Conservation (phyloP, 2,329 filamentous ascomycete species). For the Calonectria pseudoturangicola region DNA sequence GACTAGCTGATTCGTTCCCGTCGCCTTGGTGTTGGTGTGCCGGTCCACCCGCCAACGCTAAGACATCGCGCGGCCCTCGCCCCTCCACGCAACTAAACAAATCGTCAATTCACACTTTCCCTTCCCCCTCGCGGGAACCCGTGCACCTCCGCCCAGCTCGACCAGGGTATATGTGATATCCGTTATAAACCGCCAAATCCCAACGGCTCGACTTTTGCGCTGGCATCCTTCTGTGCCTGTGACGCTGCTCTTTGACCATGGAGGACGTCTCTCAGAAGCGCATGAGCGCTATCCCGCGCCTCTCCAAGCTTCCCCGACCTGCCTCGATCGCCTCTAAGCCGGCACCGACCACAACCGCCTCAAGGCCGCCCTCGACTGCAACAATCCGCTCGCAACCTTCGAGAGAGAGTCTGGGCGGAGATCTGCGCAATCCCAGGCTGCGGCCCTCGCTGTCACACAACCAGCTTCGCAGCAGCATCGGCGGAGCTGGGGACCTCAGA, state of each 20-base stretch:
- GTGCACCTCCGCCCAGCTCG: conserved; percentile 27
- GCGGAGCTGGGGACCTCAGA: conserved; percentile 57
- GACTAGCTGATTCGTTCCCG: conserved; percentile 37
- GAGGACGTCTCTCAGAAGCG: conserved; percentile 60
- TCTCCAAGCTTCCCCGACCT: conserved; percentile 62
- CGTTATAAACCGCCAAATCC: conserved; percentile 15
- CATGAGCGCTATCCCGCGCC: conserved; percentile 60
- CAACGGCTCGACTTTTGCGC: conserved; percentile 34
- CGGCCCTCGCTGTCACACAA: conserved; percentile 64
- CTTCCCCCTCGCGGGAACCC: conserved; percentile 28
- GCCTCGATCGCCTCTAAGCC: conserved; percentile 59
- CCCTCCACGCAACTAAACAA: conserved; percentile 42
- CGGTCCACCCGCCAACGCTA: conserved; percentile 56
- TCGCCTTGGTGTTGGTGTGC: conserved; percentile 35
- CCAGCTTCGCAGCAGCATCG: conserved; percentile 57
- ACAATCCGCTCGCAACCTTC: conserved; percentile 56
- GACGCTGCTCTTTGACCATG: conserved; percentile 51
- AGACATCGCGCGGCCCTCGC: conserved; percentile 37
- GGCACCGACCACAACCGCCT: conserved; percentile 46
- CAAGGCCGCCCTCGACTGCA: conserved; percentile 51
- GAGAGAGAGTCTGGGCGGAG: conserved; percentile 55
- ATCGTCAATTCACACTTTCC: conserved; percentile 24
- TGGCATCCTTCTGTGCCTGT: conserved; percentile 5
- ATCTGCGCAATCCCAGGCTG: conserved; percentile 64
- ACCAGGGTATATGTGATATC: conserved; percentile 5